These are phyloP conservation scores for Pinus taeda DNA, from an alignment of 75 land plant genomes.

Conservation along the genomic window DNA sequence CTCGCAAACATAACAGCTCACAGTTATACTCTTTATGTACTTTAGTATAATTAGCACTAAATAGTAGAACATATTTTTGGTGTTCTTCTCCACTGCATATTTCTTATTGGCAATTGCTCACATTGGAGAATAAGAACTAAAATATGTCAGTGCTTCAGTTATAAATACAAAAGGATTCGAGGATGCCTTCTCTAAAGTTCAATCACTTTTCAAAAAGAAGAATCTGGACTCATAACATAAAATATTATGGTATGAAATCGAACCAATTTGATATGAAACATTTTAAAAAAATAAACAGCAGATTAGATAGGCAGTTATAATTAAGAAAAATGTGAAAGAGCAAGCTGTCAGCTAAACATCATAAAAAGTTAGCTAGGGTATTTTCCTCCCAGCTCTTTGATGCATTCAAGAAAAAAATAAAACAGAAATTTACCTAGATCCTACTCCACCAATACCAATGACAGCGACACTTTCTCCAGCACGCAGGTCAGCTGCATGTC, in stretches of 20 bases:
- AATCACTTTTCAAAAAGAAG: background rate
- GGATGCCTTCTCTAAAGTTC: background rate
- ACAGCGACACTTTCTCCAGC: conserved; percentile 91
- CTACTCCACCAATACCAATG: conserved; percentile 95
- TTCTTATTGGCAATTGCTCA: too few relatives aligned
- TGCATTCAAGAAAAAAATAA: background rate
- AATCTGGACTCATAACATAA: background rate
- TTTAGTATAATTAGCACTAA: too few relatives aligned
- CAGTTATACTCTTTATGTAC: too few relatives aligned
- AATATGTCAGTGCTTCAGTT: too few relatives aligned
- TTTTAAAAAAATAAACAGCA: background rate
- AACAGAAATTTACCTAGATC: conserved; percentile 67
- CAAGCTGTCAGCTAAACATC: background rate
- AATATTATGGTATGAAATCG: background rate
- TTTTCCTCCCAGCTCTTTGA: background rate
- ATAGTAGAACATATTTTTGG: too few relatives aligned
- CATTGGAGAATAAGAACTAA: too few relatives aligned
- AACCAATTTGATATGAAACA: background rate
- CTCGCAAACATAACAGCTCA: too few relatives aligned
- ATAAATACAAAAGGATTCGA: background rate
- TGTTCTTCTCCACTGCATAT: too few relatives aligned
- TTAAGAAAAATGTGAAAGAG: background rate
- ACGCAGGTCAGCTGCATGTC: conserved; percentile 94
- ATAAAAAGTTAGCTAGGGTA: background rate
- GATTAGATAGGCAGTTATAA: background rate